Evolutionary conservation across 192 early-diverging fungal species (phyloP).

Genomic region (Phlyctochytrium arcticum): DNA sequence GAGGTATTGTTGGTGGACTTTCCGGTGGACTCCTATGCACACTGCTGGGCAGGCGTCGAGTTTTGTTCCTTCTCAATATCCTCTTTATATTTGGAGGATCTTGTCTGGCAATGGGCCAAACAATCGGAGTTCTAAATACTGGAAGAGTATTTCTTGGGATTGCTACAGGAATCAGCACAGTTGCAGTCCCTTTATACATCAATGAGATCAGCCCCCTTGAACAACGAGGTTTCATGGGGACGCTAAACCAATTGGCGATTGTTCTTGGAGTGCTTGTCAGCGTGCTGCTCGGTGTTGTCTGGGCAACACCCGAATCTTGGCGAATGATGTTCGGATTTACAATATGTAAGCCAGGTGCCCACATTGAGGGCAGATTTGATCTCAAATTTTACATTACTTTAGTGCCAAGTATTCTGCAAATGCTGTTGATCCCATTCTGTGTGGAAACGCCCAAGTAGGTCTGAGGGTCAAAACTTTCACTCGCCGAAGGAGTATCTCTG

Average conservation of each 20-base stretch:
- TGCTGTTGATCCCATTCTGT: conserved; percentile 63
- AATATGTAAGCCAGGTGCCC: conserved; percentile 12
- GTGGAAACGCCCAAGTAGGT: conserved; percentile 70
- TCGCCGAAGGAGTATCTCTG: too few relatives aligned
- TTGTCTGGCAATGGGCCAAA: conserved; percentile 55
- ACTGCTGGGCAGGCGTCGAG: conserved; percentile 60
- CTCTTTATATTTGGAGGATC: conserved; percentile 61
- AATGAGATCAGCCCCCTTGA: conserved; percentile 68
- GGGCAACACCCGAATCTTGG: conserved; percentile 55
- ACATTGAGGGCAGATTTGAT: background rate
- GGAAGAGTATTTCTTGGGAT: conserved; percentile 76
- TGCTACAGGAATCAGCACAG: conserved; percentile 69
- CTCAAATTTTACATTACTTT: background rate
- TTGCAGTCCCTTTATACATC: conserved; percentile 78
- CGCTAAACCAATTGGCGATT: conserved; percentile 83
- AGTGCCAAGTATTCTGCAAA: conserved; percentile 58
- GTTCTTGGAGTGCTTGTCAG: conserved; percentile 75
- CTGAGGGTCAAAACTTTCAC: too few relatives aligned
- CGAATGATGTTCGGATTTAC: conserved; percentile 65
- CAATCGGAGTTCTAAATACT: conserved; percentile 48
- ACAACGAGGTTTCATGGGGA: conserved; percentile 70
- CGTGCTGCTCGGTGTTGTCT: conserved; percentile 58
- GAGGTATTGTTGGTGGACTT: conserved; percentile 74
- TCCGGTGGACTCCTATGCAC: conserved; percentile 70
- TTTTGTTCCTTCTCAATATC: conserved; percentile 64